Conservation (phyloP, 1,284 basidiomycete genomes). For the Apiotrichum veenhuisii region DNA sequence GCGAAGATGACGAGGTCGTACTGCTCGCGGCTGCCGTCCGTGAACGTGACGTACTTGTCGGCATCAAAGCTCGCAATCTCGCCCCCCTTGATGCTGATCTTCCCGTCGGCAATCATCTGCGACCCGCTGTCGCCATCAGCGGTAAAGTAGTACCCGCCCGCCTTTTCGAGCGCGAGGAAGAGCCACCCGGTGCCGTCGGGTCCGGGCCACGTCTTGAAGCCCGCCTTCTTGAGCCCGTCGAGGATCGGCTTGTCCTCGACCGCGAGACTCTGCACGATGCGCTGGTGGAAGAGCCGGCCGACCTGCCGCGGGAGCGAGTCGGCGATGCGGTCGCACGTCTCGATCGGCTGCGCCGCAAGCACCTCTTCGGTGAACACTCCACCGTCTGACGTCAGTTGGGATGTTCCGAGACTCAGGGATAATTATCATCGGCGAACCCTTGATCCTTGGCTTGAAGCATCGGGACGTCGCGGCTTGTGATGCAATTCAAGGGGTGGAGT, state of each 20-base stretch:
- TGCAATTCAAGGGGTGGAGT: not conserved
- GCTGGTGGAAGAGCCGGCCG: constrained; percentile 54
- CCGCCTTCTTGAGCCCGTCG: constrained; percentile 49
- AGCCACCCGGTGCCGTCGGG: constrained; percentile 51
- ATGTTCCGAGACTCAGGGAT: too few relatives aligned
- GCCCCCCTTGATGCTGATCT: constrained; percentile 70
- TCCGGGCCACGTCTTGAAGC: constrained; percentile 59
- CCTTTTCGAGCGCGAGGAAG: not conserved
- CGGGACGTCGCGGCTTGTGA: too few relatives aligned
- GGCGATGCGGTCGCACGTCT: constrained; percentile 56
- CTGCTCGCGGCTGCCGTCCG: constrained; percentile 60
- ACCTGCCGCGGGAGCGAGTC: constrained; percentile 54
- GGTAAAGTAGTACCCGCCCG: constrained; percentile 54
- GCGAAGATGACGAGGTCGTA: constrained; percentile 67
- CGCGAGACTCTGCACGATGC: constrained; percentile 54
- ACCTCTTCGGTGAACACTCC: constrained; percentile 42
- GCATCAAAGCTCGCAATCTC: constrained; percentile 52
- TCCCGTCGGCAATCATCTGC: constrained; percentile 62
- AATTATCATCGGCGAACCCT: too few relatives aligned
- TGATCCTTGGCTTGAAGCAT: too few relatives aligned
- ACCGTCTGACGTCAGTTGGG: constrained; percentile 13
- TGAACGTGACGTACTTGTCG: constrained; percentile 59
- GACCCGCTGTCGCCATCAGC: constrained; percentile 54
- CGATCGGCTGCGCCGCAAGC: constrained; percentile 23
- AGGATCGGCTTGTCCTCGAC: constrained; percentile 56